Evolutionary conservation across 2,329 filamentous ascomycete species (phyloP), one percentile per base, ranked within the genome.

Genomic region (Fusarium anguioides): DNA sequence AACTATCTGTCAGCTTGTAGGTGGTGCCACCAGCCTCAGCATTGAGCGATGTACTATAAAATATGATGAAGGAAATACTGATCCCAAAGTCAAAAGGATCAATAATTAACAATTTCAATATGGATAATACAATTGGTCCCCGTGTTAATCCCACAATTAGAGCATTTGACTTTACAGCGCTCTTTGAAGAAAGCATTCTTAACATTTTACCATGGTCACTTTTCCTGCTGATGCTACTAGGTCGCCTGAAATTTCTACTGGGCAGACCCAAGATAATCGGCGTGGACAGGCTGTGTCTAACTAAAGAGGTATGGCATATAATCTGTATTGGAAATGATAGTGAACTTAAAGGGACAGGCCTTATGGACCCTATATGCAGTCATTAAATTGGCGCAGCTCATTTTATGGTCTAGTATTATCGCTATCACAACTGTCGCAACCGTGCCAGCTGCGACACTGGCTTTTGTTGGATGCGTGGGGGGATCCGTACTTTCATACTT

Each of bases 141-240:
- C 39, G 39, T 23, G 39, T 41, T 23, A 23, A 24, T n/a, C 12
- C 39, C 39, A 24, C 23, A 14, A 39, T 39, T 18, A 17, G 31
- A 14, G 49, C 20, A 14, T 70, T 72, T 42, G 69, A 72, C 63
- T 70, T 72, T 29, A 72, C 68, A 20, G 35, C 71, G 20, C 41
- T 64, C 4, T 72, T 72, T 26, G 62, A 70, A 41, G 64, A 71
- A 8, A 33, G 39, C 8, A 39, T 71, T n/a, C 39, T 72, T 37
- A 37, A 37, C 35, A 37, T 37, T 37, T 37, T 37, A 37, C 35
- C 35, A 37, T 37, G 35, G 35, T 37, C 35, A 20, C 35, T 37
- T 37, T 37, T 37, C 35, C n/a, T 37, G 35, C 12, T 37, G 18
- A 10, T 37, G 35, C 35, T 37, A n/a, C 35, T 37, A 37, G 35